These are phyloP conservation scores for Pseudopediastrum boryanum DNA, from an alignment of 139 green algal species.

Conservation along the genomic window DNA sequence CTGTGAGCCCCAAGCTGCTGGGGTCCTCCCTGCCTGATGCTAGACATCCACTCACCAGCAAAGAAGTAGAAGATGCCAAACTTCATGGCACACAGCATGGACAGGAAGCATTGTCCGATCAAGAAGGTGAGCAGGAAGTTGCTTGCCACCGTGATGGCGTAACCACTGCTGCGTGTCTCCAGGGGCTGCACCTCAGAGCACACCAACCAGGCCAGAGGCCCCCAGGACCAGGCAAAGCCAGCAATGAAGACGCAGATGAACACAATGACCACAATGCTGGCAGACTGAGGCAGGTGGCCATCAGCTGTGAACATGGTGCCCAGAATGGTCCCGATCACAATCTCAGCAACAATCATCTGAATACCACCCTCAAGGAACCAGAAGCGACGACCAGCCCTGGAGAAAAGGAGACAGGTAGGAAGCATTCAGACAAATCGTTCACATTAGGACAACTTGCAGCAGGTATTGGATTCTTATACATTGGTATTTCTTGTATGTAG, in stretches of 20 bases:
- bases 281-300: background rate
- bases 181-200: conserved; percentile 65
- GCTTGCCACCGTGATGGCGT: conserved; percentile 45
- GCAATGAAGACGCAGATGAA: conserved; percentile 78
- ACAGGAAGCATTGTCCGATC: conserved; percentile 75
- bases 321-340: too few relatives aligned
- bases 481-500: too few relatives aligned
- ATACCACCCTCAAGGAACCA: too few relatives aligned
- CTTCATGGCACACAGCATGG: conserved; percentile 68
- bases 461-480: too few relatives aligned
- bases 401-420: too few relatives aligned
- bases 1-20: too few relatives aligned
- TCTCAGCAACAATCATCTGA: too few relatives aligned
- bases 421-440: too few relatives aligned
- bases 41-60: conserved; percentile 42
- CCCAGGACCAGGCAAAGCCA: conserved; percentile 75
- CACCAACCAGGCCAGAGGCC: background rate
- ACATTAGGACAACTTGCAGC: too few relatives aligned
- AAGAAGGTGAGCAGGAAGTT: conserved; percentile 75
- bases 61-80: conserved; percentile 76
- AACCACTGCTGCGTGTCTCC: conserved; percentile 37
- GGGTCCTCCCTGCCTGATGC: too few relatives aligned
- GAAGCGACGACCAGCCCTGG: too few relatives aligned
- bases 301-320: too few relatives aligned
- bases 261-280: conserved; percentile 25